phyloP scores from a whole-genome alignment of 768 basidiomycete genomes.

The Tylopilus rubrobrunneus region DNA sequence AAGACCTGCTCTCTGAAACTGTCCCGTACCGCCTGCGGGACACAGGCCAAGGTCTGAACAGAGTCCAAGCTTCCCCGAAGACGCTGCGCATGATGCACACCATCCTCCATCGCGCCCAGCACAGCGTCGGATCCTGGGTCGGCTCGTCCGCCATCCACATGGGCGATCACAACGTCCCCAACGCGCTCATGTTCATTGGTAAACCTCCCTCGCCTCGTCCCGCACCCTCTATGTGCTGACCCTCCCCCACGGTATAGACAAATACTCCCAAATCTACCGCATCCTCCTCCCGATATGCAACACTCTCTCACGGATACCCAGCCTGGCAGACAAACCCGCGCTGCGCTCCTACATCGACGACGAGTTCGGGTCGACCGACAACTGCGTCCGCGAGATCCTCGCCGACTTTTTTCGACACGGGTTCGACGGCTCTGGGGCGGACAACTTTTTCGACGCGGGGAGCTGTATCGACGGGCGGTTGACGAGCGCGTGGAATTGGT shows the following conservation, averaged over 20 bases:
- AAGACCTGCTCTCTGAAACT: slow-evolving; percentile 74
- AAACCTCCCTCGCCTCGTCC: neutral
- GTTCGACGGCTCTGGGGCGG: slow-evolving; percentile 88
- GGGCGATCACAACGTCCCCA: slow-evolving; percentile 68
- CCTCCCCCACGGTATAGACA: slow-evolving; percentile 41
- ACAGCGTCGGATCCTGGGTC: slow-evolving; percentile 78
- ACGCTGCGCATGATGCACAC: slow-evolving; percentile 89
- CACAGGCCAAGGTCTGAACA: slow-evolving; percentile 88
- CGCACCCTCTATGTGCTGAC: no score
- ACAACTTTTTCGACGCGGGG: slow-evolving; percentile 87
- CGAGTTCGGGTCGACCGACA: slow-evolving; percentile 77
- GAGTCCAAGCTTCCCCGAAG: slow-evolving; percentile 82
- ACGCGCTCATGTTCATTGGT: slow-evolving; percentile 81
- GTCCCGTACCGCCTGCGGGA: slow-evolving; percentile 78
- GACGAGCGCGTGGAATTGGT: slow-evolving; percentile 94
- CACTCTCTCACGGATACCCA: slow-evolving; percentile 67
- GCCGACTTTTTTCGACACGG: slow-evolving; percentile 85
- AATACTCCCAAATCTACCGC: slow-evolving; percentile 89
- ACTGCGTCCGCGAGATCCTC: slow-evolving; percentile 65
- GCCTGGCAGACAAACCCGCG: slow-evolving; percentile 63
- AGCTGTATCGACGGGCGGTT: slow-evolving; percentile 80
- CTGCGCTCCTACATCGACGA: slow-evolving; percentile 72
- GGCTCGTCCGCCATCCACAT: slow-evolving; percentile 87
- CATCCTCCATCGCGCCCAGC: slow-evolving; percentile 80
- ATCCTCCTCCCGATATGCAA: slow-evolving; percentile 87